A percentile compares a stretch with the other conserved stretches of the same genome.
phyloP scores from a whole-genome alignment of 148 eudicot species.

The Diospyros kaki region DNA sequence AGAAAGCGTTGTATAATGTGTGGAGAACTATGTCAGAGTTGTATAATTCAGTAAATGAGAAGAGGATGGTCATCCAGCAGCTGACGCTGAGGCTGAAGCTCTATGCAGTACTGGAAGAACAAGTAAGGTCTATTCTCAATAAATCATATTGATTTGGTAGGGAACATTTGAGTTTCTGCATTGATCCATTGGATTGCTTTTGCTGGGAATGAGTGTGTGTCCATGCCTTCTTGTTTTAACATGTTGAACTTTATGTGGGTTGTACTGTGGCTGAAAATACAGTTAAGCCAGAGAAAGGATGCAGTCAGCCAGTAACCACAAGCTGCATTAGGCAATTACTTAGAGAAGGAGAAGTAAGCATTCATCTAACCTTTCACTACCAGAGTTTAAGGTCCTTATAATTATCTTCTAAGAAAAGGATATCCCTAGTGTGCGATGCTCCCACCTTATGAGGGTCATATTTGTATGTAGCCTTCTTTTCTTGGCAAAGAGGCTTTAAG shows the following conservation, averaged over 20 bases:
- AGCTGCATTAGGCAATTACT: neutral
- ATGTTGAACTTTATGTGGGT: neutral
- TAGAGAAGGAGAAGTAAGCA: neutral
- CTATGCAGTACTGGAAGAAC: constrained; percentile 45
- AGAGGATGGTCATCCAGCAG: constrained; percentile 58
- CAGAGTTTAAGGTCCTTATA: too few species aligned
- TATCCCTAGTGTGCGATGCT: too few species aligned
- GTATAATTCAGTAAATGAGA: constrained; percentile 50
- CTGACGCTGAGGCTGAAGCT: constrained; percentile 58
- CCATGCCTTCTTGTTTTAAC: neutral
- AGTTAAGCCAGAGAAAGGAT: neutral
- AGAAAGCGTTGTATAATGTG: constrained; percentile 59
- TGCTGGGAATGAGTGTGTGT: too few species aligned
- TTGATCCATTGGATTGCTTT: too few species aligned
- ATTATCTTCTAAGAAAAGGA: too few species aligned
- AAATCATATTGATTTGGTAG: too few species aligned
- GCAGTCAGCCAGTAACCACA: neutral
- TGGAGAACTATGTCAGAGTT: constrained; percentile 57
- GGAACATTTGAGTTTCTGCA: too few species aligned
- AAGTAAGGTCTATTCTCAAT: constrained; percentile 36
- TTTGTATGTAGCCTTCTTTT: too few species aligned
- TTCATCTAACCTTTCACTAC: neutral
- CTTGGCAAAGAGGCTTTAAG: too few species aligned
- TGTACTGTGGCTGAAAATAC: neutral
- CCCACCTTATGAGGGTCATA: too few species aligned